These are phyloP conservation scores for Trametes cubensis DNA, from an alignment of 768 basidiomycete species.

Conservation along the genomic window DNA sequence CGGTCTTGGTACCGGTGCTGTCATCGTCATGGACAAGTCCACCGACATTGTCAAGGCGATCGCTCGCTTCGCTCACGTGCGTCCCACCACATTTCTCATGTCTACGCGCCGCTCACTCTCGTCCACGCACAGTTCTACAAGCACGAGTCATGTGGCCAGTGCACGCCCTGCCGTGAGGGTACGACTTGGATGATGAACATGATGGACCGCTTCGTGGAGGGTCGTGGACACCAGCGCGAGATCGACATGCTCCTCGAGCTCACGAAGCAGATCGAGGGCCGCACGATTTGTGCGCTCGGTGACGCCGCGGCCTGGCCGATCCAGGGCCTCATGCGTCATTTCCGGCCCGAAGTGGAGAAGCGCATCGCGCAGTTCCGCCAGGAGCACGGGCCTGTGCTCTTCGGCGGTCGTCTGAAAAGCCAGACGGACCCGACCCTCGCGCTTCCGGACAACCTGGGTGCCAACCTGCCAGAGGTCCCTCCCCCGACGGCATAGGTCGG, in stretches of 20 bases:
- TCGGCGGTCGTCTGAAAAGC: slow-evolving; percentile 78
- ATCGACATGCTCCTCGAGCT: slow-evolving; percentile 98
- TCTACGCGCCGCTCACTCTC: not conserved
- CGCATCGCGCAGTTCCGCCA: slow-evolving; percentile 81
- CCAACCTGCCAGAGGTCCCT: slow-evolving; percentile 42
- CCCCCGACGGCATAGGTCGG: slow-evolving; percentile 25
- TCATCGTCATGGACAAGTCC: slow-evolving; percentile 98
- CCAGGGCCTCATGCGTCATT: slow-evolving; percentile 96
- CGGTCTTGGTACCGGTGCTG: slow-evolving; percentile 97
- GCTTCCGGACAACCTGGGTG: slow-evolving; percentile 75
- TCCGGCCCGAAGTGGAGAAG: slow-evolving; percentile 92
- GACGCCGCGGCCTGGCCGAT: slow-evolving; percentile 99
- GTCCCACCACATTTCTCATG: slow-evolving; percentile 19
- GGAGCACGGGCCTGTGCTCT: slow-evolving; percentile 79
- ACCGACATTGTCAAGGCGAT: slow-evolving; percentile 95
- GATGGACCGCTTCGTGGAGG: slow-evolving; percentile 97
- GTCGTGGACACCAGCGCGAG: slow-evolving; percentile 87
- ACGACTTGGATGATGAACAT: slow-evolving; percentile 99
- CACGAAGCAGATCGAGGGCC: slow-evolving; percentile 97
- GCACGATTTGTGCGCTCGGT: slow-evolving; percentile 95
- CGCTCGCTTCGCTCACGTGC: slow-evolving; percentile 83
- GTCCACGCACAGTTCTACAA: slow-evolving; percentile 81
- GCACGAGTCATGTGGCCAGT: slow-evolving; percentile 98
- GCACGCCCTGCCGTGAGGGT: slow-evolving; percentile 91
- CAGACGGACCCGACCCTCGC: slow-evolving; percentile 72